Percentiles rank a stretch among this genome's conserved stretches.
Conservation (phyloP, 176 grass and related monocot species). For the Oryza punctata region DNA sequence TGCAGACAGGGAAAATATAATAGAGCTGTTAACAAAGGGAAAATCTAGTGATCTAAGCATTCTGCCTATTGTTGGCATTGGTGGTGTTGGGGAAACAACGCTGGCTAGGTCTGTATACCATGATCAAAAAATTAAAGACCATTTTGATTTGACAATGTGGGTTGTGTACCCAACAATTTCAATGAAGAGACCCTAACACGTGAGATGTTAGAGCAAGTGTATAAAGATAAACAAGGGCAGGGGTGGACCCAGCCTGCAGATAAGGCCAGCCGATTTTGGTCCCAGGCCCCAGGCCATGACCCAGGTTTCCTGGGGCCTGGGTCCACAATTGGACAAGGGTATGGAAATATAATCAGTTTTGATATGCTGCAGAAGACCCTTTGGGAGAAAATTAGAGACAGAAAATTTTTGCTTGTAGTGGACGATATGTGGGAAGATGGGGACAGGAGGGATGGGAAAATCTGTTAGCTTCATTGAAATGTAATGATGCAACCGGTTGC, state of each 20-base stretch:
- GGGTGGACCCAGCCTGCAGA: too few species aligned
- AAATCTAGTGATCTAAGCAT: conserved; percentile 2
- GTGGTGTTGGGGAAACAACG: conserved; percentile 33
- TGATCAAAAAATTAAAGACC: conserved; percentile 24
- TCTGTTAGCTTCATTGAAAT: conserved; percentile 24
- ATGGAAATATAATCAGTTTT: background rate
- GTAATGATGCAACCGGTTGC: background rate
- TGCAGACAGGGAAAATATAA: conserved; percentile 27
- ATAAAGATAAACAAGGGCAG: background rate
- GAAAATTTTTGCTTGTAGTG: conserved; percentile 30
- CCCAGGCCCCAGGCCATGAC: too few species aligned
- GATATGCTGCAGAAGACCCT: conserved; percentile 2
- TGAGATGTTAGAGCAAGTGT: background rate
- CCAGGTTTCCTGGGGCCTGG: too few species aligned
- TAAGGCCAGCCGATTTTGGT: too few species aligned
- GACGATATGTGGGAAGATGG: conserved; percentile 28
- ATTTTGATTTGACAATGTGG: conserved; percentile 42
- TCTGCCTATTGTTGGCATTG: conserved; percentile 31
- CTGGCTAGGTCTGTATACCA: conserved; percentile 29
- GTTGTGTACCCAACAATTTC: background rate
- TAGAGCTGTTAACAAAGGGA: background rate
- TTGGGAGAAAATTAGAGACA: background rate
- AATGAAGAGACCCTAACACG: background rate
- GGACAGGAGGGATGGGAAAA: conserved; percentile 5
- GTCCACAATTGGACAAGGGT: too few species aligned